Evolutionary conservation across 2,329 filamentous ascomycete species (phyloP).

Genomic region (Erysiphe pulchra): DNA sequence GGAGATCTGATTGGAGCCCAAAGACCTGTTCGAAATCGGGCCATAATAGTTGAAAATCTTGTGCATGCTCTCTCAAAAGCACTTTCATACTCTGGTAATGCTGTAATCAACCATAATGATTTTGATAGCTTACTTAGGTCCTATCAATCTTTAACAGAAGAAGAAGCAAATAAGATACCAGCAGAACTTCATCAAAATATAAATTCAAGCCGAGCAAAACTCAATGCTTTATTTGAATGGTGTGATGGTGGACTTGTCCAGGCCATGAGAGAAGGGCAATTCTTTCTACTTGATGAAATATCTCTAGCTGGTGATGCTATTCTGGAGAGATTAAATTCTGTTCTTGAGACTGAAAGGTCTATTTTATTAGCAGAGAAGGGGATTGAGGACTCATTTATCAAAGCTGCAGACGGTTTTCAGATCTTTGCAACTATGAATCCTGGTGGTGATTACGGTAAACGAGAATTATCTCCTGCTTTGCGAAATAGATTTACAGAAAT

Average conservation of each 20-base stretch:
- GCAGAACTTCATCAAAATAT: slow-evolving; percentile 16
- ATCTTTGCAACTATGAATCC: slow-evolving; percentile 99
- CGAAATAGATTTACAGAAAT: slow-evolving; percentile 97
- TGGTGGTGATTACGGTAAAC: slow-evolving; percentile 93
- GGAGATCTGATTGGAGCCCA: slow-evolving; percentile 93
- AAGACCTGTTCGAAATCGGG: slow-evolving; percentile 66
- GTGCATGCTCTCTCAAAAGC: slow-evolving; percentile 29
- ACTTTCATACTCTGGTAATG: slow-evolving; percentile 16
- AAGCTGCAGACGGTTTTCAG: slow-evolving; percentile 58
- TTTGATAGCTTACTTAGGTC: slow-evolving; percentile 29
- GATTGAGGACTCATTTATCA: slow-evolving; percentile 53
- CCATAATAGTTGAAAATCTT: slow-evolving; percentile 41
- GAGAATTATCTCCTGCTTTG: slow-evolving; percentile 81
- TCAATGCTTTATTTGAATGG: slow-evolving; percentile 87
- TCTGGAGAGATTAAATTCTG: slow-evolving; percentile 83
- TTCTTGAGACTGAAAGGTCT: slow-evolving; percentile 68
- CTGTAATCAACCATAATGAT: slow-evolving; percentile 29
- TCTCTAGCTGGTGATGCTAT: slow-evolving; percentile 95
- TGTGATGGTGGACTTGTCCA: slow-evolving; percentile 79
- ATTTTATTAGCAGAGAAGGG: slow-evolving; percentile 88
- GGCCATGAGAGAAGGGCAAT: slow-evolving; percentile 72
- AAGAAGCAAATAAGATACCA: slow-evolving; percentile 14
- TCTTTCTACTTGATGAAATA: slow-evolving; percentile 91
- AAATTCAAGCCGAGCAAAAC: slow-evolving; percentile 28
- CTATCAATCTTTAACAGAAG: slow-evolving; percentile 21